Conservation (phyloP, 164 flowering plant species). For the Protea cynaroides region DNA sequence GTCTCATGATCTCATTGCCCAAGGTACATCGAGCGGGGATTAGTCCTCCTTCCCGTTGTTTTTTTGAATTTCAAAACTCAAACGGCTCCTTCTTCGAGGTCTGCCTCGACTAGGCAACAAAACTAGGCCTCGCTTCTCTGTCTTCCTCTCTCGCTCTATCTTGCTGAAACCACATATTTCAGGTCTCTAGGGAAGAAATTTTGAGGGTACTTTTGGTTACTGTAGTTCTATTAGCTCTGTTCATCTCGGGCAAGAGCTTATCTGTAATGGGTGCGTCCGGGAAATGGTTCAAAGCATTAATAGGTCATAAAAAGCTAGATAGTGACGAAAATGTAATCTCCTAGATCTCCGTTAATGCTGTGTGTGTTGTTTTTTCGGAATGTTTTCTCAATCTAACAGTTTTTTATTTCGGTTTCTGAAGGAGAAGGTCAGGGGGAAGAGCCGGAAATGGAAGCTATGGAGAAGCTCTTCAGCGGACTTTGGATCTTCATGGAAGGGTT, state of each 20-base stretch:
- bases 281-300: constrained; percentile 74
- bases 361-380: not conserved
- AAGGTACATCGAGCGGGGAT: constrained; percentile 20
- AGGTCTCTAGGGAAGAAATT: not conserved
- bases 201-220: not conserved
- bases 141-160: not conserved
- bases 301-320: constrained; percentile 46
- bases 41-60: constrained; percentile 3
- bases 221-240: not conserved
- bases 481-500: constrained; percentile 21
- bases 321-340: constrained; percentile 44
- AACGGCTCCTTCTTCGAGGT: constrained; percentile 6
- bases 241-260: not conserved
- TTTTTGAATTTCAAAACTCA: constrained; percentile 22
- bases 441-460: constrained; percentile 67
- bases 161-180: not conserved
- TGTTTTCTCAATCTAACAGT: not conserved
- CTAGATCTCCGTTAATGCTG: not conserved
- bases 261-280: constrained; percentile 72
- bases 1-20: not conserved
- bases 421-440: constrained; percentile 34
- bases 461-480: constrained; percentile 47
- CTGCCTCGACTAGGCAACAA: not conserved
- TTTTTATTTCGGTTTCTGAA: constrained; percentile 4
- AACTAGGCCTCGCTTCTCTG: not conserved